Conservation (phyloP, 805 yeast genomes). For the Dipodascus geniculatus region DNA sequence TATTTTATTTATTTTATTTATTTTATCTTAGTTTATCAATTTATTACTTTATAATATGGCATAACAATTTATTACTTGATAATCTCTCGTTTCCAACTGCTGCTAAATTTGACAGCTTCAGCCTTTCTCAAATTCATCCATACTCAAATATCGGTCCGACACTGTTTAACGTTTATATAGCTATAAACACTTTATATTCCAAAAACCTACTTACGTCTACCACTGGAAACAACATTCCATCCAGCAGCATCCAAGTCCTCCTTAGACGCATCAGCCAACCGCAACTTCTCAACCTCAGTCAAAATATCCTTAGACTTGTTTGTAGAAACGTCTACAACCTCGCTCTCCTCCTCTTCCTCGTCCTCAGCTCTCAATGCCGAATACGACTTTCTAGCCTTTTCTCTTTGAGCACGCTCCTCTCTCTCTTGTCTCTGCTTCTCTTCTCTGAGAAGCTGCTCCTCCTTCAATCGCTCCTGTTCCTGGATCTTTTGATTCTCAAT, state of each 20-base stretch:
- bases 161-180: background rate
- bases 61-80: background rate
- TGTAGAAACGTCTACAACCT: background rate
- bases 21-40: too few relatives aligned
- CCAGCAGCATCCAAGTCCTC: constrained; percentile 1
- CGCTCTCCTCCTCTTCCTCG: background rate
- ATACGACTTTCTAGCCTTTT: background rate
- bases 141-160: too few relatives aligned
- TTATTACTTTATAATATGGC: too few relatives aligned
- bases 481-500: constrained; percentile 33
- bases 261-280: background rate
- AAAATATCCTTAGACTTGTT: background rate
- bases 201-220: background rate
- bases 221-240: constrained; percentile 1
- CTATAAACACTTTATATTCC: background rate
- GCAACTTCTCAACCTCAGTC: background rate
- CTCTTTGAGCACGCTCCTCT: background rate
- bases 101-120: background rate
- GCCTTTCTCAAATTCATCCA: background rate
- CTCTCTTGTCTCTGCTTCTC: background rate
- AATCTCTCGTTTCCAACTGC: background rate
- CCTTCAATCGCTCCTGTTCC: constrained; percentile 12
- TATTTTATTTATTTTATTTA: too few relatives aligned
- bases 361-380: background rate
- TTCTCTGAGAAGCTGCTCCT: constrained; percentile 1